A percentile compares a stretch with the other conserved stretches of the same genome.
Evolutionary conservation across 2,329 filamentous ascomycete genomes (phyloP).

Genomic region (Celoporthe dispersa): DNA sequence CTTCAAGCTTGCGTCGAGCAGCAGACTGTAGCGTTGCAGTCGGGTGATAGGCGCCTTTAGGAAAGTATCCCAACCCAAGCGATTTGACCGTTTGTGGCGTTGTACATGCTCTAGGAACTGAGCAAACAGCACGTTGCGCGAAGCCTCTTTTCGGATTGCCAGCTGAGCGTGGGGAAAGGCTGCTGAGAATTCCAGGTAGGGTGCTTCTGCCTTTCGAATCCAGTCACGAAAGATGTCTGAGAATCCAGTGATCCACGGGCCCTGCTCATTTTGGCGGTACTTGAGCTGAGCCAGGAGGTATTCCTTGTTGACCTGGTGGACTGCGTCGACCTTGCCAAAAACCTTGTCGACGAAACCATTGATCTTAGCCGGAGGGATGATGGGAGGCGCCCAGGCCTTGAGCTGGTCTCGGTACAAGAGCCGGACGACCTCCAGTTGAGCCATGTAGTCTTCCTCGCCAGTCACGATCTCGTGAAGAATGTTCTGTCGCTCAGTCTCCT

Average conservation of each 20-base stretch:
- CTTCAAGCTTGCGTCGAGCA: constrained; percentile 81
- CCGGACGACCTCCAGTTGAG: constrained; percentile 83
- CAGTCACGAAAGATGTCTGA: constrained; percentile 98
- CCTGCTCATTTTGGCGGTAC: constrained; percentile 95
- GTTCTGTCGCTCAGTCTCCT: constrained; percentile 92
- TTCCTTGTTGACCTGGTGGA: constrained; percentile 91
- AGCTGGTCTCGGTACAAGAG: constrained; percentile 86
- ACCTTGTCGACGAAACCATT: constrained; percentile 82
- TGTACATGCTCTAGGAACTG: constrained; percentile 82
- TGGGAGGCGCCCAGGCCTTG: constrained; percentile 71
- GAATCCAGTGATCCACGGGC: constrained; percentile 90
- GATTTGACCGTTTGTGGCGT: constrained; percentile 76
- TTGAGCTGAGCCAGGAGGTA: constrained; percentile 91
- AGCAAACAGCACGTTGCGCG: constrained; percentile 83
- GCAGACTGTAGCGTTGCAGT: constrained; percentile 84
- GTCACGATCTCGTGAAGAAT: constrained; percentile 94
- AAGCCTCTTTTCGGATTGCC: constrained; percentile 80
- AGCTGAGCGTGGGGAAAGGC: constrained; percentile 84
- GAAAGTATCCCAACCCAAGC: constrained; percentile 92
- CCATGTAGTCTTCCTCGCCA: constrained; percentile 89
- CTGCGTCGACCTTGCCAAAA: constrained; percentile 87
- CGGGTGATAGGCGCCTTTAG: constrained; percentile 92
- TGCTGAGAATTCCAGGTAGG: constrained; percentile 91
- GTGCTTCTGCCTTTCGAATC: constrained; percentile 89
- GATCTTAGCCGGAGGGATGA: constrained; percentile 78